phyloP scores from a whole-genome alignment of 2,329 filamentous ascomycete genomes.

The Podosphaera xanthii region DNA sequence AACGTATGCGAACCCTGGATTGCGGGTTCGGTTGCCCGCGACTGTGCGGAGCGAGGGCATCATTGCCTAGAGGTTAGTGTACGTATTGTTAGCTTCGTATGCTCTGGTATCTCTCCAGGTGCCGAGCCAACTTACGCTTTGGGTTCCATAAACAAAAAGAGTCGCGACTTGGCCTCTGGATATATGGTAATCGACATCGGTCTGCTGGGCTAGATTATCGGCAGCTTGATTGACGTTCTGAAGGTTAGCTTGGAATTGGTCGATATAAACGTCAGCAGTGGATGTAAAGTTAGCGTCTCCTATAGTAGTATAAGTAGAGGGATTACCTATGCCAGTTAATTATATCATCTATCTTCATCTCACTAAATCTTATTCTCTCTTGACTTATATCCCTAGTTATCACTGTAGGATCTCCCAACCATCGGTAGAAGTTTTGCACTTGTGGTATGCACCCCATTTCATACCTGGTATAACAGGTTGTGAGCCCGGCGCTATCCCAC shows the following conservation, averaged over 20 bases:
- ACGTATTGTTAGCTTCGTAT: not conserved
- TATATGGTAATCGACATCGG: not conserved
- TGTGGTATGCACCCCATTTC: no score
- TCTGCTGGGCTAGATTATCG: not conserved
- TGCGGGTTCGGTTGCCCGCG: not conserved
- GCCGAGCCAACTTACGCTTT: not conserved
- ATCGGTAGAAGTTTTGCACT: no score
- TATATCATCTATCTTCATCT: not conserved
- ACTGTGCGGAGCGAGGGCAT: not conserved
- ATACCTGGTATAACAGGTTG: no score
- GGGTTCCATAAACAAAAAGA: not conserved
- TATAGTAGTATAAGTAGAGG: no score
- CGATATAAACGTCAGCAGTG: not conserved
- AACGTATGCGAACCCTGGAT: not conserved
- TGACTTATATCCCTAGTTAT: no score
- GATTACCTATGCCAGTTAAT: not conserved
- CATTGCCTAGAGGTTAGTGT: not conserved
- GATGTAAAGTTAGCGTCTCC: no score
- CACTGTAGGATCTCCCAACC: no score
- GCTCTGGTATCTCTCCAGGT: not conserved
- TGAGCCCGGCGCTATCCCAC: no score
- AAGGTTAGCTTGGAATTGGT: not conserved
- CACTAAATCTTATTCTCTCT: no score
- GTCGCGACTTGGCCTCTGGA: not conserved
- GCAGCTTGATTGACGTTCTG: not conserved